Conservation (phyloP, 2,329 filamentous ascomycete genomes). For the Fusarium setosum region DNA sequence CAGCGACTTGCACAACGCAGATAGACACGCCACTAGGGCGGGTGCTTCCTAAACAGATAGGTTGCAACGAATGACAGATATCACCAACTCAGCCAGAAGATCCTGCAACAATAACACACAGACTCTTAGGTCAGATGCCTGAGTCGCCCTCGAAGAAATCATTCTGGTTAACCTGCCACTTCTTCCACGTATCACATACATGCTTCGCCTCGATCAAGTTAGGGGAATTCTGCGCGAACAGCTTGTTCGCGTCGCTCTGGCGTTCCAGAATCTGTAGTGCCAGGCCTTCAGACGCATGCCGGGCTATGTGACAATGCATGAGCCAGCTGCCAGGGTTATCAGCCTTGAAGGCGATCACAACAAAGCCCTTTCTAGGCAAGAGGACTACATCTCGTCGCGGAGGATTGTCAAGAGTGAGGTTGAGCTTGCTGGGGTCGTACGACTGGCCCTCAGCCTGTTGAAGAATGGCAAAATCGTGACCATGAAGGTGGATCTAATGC, state of each 20-base stretch:
- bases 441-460: constrained; percentile 21
- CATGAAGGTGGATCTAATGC: constrained; percentile 37
- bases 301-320: constrained; percentile 61
- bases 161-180: constrained; percentile 10
- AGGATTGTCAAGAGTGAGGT: constrained; percentile 52
- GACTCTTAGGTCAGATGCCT: constrained; percentile 19
- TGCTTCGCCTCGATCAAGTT: constrained; percentile 19
- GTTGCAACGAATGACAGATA: no score
- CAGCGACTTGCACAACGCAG: no score
- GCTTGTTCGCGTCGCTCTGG: constrained; percentile 15
- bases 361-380: constrained; percentile 53
- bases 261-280: constrained; percentile 38
- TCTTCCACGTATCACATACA: constrained; percentile 19
- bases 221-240: neutral
- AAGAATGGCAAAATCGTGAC: constrained; percentile 37
- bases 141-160: constrained; percentile 30
- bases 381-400: constrained; percentile 63
- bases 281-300: constrained; percentile 53
- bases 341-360: constrained; percentile 60
- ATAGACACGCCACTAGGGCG: no score
- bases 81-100: no score
- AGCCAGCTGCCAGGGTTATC: constrained; percentile 62
- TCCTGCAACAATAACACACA: no score
- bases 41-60: no score
- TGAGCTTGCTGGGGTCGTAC: constrained; percentile 17